Conservation (phyloP, 495 filamentous ascomycete genomes). For the Glarea lozoyensis region DNA sequence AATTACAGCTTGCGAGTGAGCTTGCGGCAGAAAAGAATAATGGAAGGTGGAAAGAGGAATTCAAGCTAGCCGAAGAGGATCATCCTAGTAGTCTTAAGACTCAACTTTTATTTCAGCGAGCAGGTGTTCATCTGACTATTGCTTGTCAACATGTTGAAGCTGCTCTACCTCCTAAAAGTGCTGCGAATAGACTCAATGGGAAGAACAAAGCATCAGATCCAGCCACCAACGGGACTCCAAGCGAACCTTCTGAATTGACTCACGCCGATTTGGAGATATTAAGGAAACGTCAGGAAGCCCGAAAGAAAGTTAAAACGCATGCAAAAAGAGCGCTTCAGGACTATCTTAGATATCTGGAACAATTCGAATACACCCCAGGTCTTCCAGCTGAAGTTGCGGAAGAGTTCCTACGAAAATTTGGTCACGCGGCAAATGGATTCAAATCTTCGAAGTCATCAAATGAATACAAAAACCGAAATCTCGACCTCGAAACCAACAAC, state of each 20-base stretch:
- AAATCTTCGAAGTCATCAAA: conserved; percentile 23
- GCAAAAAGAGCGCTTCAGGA: conserved; percentile 68
- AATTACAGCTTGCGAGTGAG: conserved; percentile 35
- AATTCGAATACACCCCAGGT: conserved; percentile 70
- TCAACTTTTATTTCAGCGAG: conserved; percentile 69
- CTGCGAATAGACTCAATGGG: conserved; percentile 17
- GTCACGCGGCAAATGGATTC: conserved; percentile 40
- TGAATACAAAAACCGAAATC: conserved; percentile 8
- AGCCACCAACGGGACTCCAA: conserved; percentile 7
- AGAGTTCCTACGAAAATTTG: conserved; percentile 57
- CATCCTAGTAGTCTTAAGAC: conserved; percentile 64
- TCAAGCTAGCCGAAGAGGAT: conserved; percentile 55
- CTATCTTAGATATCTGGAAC: conserved; percentile 56
- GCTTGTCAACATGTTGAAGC: conserved; percentile 54
- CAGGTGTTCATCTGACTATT: conserved; percentile 61
- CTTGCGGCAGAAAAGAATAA: conserved; percentile 28
- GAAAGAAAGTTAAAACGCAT: conserved; percentile 57
- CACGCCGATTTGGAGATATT: conserved; percentile 33
- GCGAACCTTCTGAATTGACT: conserved; percentile 16
- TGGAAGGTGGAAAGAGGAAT: conserved; percentile 38
- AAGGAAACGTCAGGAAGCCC: conserved; percentile 42
- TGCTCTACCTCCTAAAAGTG: conserved; percentile 29
- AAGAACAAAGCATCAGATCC: conserved; percentile 22
- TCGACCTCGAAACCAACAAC: conserved; percentile 23
- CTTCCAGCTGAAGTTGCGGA: conserved; percentile 53